Conservation (phyloP, 1,284 basidiomycete species). For the Rhodotorula sp. region DNA sequence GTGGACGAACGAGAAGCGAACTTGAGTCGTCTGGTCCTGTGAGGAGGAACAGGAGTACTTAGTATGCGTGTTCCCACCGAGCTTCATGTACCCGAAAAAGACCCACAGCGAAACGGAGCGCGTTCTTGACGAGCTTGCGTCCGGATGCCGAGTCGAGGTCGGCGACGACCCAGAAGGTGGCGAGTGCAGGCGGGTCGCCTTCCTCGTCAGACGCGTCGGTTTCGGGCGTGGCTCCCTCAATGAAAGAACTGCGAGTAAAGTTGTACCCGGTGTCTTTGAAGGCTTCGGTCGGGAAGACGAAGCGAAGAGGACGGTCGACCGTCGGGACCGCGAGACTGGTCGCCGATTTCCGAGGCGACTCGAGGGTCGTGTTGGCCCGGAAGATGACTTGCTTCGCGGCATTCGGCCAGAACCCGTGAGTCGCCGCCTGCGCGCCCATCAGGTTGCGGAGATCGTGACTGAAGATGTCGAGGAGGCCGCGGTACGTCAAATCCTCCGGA, state of each 20-base stretch:
- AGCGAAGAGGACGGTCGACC: slow-evolving; percentile 53
- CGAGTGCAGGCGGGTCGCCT: slow-evolving; percentile 37
- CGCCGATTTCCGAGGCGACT: slow-evolving; percentile 31
- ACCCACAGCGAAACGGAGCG: slow-evolving; percentile 64
- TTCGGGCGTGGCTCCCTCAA: slow-evolving; percentile 27
- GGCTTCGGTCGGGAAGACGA: slow-evolving; percentile 59
- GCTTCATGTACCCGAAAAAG: too few relatives aligned
- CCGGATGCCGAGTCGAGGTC: slow-evolving; percentile 72
- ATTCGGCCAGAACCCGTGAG: slow-evolving; percentile 54
- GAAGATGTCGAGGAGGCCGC: slow-evolving; percentile 64
- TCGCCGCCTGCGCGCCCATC: slow-evolving; percentile 64
- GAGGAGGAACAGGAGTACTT: not conserved
- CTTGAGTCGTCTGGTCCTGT: slow-evolving; percentile 28
- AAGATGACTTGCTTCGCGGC: slow-evolving; percentile 63
- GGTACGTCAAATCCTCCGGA: slow-evolving; percentile 17
- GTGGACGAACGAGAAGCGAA: slow-evolving; percentile 29
- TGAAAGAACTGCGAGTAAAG: slow-evolving; percentile 44
- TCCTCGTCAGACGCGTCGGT: slow-evolving; percentile 5
- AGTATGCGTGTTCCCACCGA: slow-evolving; percentile 7
- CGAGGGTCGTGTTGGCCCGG: slow-evolving; percentile 12
- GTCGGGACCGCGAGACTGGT: slow-evolving; percentile 52
- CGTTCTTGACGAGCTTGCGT: slow-evolving; percentile 60
- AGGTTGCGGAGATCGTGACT: not conserved
- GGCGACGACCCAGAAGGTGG: slow-evolving; percentile 68
- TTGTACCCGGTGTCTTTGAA: slow-evolving; percentile 51